Conservation (phyloP, 2,329 filamentous ascomycete species). For the Scopulariopsis brevicaulis region DNA sequence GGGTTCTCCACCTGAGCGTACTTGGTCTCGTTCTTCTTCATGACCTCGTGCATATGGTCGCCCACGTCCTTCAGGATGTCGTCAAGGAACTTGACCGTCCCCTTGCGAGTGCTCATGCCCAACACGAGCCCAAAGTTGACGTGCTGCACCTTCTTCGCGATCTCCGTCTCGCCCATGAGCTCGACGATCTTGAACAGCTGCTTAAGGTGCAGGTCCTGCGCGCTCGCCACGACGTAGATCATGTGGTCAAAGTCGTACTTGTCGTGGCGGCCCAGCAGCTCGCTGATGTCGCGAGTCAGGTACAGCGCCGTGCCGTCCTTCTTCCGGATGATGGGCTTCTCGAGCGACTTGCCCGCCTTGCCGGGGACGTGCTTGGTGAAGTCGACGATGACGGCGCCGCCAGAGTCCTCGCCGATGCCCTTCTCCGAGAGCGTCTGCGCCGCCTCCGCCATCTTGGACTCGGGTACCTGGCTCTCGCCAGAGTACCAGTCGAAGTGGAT, state of each 20-base stretch:
- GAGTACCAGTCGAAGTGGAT: slow-evolving; percentile 64
- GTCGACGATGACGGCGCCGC: slow-evolving; percentile 63
- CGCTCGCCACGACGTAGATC: slow-evolving; percentile 67
- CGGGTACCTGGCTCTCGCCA: slow-evolving; percentile 62
- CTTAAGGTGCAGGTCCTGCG: slow-evolving; percentile 62
- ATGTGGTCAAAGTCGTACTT: slow-evolving; percentile 63
- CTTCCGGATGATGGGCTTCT: slow-evolving; percentile 60
- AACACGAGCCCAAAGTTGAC: slow-evolving; percentile 66
- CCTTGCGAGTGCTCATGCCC: slow-evolving; percentile 60
- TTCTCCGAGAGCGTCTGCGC: slow-evolving; percentile 52
- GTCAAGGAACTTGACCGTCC: slow-evolving; percentile 63
- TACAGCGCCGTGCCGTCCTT: slow-evolving; percentile 67
- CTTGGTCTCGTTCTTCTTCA: slow-evolving; percentile 83
- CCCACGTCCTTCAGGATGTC: slow-evolving; percentile 69
- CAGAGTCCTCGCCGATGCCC: slow-evolving; percentile 54
- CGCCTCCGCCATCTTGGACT: slow-evolving; percentile 53
- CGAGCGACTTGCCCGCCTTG: slow-evolving; percentile 58
- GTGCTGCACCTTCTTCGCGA: slow-evolving; percentile 58
- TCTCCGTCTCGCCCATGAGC: slow-evolving; percentile 56
- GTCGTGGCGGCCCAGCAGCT: slow-evolving; percentile 53
- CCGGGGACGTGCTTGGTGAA: slow-evolving; percentile 56
- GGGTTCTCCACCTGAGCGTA: slow-evolving; percentile 85
- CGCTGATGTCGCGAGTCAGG: slow-evolving; percentile 67
- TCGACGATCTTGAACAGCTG: slow-evolving; percentile 70
- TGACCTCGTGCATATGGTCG: slow-evolving; percentile 96